A percentile compares a stretch with the other conserved stretches of the same genome.
These are phyloP conservation scores for Musa balbisiana DNA, from an alignment of 202 grass and related monocot genomes.

Conservation along the genomic window DNA sequence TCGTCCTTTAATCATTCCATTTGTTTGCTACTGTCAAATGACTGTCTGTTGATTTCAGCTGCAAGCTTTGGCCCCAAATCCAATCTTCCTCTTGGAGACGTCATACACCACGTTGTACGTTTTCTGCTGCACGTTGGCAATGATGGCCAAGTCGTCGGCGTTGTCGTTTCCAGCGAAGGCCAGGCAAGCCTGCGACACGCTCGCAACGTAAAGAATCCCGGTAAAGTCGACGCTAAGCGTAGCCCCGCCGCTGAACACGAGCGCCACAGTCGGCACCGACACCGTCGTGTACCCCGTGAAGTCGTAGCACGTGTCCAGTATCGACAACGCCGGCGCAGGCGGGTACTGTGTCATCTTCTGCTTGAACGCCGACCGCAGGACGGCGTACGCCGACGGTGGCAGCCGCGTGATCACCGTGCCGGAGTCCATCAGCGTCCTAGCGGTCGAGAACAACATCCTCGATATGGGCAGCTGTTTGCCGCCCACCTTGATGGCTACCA, in stretches of 20 bases:
- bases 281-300: constrained; percentile 39
- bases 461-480: constrained; percentile 26
- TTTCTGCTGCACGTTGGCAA: constrained; percentile 82
- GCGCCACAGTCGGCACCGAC: constrained; percentile 43
- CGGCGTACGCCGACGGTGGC: constrained; percentile 38
- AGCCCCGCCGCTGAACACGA: constrained; percentile 48
- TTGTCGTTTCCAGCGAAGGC: constrained; percentile 61
- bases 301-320: constrained; percentile 88
- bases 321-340: constrained; percentile 41
- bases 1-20: no score
- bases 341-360: constrained; percentile 40
- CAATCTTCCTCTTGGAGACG: constrained; percentile 49
- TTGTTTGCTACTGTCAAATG: no score
- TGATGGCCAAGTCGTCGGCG: constrained; percentile 32
- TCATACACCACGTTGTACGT: constrained; percentile 59
- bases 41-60: constrained; percentile 10
- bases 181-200: constrained; percentile 52
- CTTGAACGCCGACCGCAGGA: constrained; percentile 37
- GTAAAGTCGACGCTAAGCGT: constrained; percentile 34
- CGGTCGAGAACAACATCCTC: constrained; percentile 12
- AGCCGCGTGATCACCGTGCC: constrained; percentile 82
- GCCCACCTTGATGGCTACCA: constrained; percentile 48
- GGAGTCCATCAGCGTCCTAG: constrained; percentile 67
- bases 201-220: constrained; percentile 50
- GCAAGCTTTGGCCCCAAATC: constrained; percentile 54